Conservation (phyloP, 225 moss, liverwort and hornwort genomes). For the Sphagnum contortum region DNA sequence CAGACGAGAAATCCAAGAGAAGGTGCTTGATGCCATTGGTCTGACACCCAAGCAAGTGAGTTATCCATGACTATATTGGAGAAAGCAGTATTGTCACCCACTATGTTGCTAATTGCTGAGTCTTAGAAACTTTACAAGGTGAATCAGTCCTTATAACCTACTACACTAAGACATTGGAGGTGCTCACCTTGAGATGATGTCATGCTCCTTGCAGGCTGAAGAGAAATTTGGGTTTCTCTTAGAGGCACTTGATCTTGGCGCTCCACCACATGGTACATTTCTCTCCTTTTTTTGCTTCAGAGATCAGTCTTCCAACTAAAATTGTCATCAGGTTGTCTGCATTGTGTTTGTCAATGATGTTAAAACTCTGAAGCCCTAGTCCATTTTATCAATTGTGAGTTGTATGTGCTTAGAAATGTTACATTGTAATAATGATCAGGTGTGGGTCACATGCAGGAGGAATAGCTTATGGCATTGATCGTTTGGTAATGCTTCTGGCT, state of each 20-base stretch:
- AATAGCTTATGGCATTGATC: constrained; percentile 93
- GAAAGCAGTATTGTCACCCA: too few relatives aligned
- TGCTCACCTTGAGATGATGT: too few relatives aligned
- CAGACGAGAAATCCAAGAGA: constrained; percentile 83
- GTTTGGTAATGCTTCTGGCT: constrained; percentile 91
- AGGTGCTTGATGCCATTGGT: constrained; percentile 77
- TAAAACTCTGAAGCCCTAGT: not conserved
- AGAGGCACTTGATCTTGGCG: constrained; percentile 92
- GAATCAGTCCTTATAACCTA: too few relatives aligned
- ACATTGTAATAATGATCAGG: too few relatives aligned
- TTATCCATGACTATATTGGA: not conserved
- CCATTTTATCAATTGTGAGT: not conserved
- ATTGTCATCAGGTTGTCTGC: not conserved
- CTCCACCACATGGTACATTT: constrained; percentile 87
- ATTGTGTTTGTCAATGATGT: not conserved
- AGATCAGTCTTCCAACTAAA: not conserved
- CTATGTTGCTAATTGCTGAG: too few relatives aligned
- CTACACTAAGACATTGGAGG: too few relatives aligned
- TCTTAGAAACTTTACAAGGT: too few relatives aligned
- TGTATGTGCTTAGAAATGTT: too few relatives aligned
- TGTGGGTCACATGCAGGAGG: constrained; percentile 44
- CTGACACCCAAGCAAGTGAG: constrained; percentile 73
- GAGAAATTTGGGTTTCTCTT: constrained; percentile 95
- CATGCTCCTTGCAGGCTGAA: constrained; percentile 49
- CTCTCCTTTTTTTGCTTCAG: not conserved